These are phyloP conservation scores for Mucuna pruriens DNA, from an alignment of 306 rosid genomes.

Conservation along the genomic window DNA sequence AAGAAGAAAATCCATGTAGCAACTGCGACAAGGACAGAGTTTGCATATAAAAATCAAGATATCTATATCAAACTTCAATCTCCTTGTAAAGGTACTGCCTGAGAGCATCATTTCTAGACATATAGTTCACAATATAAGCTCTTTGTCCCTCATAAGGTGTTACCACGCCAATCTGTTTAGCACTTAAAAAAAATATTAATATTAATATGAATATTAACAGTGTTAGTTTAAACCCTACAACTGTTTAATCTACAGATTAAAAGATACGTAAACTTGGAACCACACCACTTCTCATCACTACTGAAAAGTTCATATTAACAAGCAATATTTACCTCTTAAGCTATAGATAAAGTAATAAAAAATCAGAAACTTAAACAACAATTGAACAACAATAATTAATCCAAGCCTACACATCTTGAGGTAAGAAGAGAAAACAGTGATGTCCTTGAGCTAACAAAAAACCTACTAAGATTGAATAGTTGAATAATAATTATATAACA, in stretches of 20 bases:
- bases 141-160: conserved; percentile 98
- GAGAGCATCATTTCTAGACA: conserved; percentile 95
- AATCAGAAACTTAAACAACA: too few relatives aligned
- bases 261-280: conserved; percentile 89
- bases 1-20: conserved; percentile 28
- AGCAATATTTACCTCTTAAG: too few relatives aligned
- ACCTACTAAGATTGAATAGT: too few relatives aligned
- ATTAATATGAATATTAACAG: not conserved
- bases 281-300: conserved; percentile 95
- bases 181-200: not conserved
- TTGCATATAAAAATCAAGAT: not conserved
- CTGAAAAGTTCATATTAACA: conserved; percentile 94
- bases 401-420: too few relatives aligned
- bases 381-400: too few relatives aligned
- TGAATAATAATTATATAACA: too few relatives aligned
- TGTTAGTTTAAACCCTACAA: not conserved
- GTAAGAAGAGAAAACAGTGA: too few relatives aligned
- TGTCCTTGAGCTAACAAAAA: too few relatives aligned
- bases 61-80: conserved; percentile 70
- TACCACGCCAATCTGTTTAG: conserved; percentile 87
- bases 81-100: conserved; percentile 98
- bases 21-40: conserved; percentile 1
- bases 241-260: not conserved
- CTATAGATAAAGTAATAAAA: too few relatives aligned
- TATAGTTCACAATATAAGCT: conserved; percentile 95